Conservation (phyloP, 805 yeast genomes). For the Wickerhamomyces chaumierensis region DNA sequence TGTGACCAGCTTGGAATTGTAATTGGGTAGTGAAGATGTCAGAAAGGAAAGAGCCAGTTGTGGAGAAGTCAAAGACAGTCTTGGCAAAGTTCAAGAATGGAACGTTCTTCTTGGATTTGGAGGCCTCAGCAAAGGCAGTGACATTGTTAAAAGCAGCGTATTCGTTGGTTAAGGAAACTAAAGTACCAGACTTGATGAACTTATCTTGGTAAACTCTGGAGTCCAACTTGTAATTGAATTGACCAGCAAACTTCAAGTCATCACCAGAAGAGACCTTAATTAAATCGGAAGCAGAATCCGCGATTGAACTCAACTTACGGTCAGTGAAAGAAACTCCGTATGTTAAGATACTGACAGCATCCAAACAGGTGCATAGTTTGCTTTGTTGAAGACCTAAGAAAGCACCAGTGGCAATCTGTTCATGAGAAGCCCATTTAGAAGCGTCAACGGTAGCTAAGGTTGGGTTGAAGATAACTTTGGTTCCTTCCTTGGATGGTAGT, state of each 20-base stretch:
- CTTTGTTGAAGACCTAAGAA: slow-evolving; percentile 35
- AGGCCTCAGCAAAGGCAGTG: slow-evolving; percentile 19
- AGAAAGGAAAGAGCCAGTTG: slow-evolving; percentile 29
- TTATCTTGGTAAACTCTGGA: slow-evolving; percentile 29
- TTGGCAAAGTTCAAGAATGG: slow-evolving; percentile 18
- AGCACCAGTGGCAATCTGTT: slow-evolving; percentile 35
- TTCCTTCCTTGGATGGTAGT: slow-evolving; percentile 29
- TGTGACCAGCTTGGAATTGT: slow-evolving; percentile 37
- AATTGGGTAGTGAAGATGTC: slow-evolving; percentile 37
- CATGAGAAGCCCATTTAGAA: slow-evolving; percentile 37
- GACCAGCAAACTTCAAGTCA: slow-evolving; percentile 41
- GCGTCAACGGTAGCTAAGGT: slow-evolving; percentile 36
- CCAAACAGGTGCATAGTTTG: slow-evolving; percentile 13
- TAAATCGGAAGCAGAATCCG: slow-evolving; percentile 42
- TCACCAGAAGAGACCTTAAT: slow-evolving; percentile 45
- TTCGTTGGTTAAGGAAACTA: slow-evolving; percentile 32
- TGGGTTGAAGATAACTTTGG: slow-evolving; percentile 36
- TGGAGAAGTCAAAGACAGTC: slow-evolving; percentile 12
- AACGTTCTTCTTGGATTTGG: slow-evolving; percentile 17
- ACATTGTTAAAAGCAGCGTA: slow-evolving; percentile 20
- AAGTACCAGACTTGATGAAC: slow-evolving; percentile 36
- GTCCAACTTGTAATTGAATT: slow-evolving; percentile 29
- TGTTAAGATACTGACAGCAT: slow-evolving; percentile 20
- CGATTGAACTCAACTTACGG: slow-evolving; percentile 43
- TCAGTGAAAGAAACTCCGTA: slow-evolving; percentile 52